Conservation (phyloP, 2,329 filamentous ascomycete species). For the Ploettnerulaceae sp. region DNA sequence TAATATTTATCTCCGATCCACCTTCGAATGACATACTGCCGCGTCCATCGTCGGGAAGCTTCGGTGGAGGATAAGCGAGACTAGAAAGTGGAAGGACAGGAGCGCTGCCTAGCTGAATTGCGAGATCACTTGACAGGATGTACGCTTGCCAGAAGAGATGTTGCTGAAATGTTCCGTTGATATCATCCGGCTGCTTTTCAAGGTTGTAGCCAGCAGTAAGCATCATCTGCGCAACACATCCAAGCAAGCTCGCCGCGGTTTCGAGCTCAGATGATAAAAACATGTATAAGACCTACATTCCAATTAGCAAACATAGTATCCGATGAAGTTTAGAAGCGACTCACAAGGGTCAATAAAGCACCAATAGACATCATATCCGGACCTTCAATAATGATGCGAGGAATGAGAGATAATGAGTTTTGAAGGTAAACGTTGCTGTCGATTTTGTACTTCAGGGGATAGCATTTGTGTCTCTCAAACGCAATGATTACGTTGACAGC, state of each 20-base stretch:
- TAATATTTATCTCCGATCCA: not conserved
- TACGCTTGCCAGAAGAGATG: slow-evolving; percentile 1
- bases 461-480: slow-evolving; percentile 1
- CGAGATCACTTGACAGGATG: slow-evolving; percentile 1
- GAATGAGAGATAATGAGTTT: not conserved
- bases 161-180: not conserved
- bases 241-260: slow-evolving; percentile 1
- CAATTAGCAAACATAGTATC: no score
- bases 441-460: not conserved
- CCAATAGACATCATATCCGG: not conserved
- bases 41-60: not conserved
- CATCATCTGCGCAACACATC: slow-evolving; percentile 1
- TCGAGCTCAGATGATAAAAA: not conserved
- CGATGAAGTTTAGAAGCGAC: not conserved
- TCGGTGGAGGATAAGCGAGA: not conserved
- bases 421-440: not conserved
- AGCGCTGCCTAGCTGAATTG: not conserved
- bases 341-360: not conserved
- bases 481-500: slow-evolving; percentile 3
- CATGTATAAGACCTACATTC: not conserved
- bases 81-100: not conserved
- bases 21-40: not conserved
- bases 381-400: slow-evolving; percentile 1
- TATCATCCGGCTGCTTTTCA: not conserved
- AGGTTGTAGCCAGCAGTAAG: slow-evolving; percentile 1